A percentile compares a stretch with the other conserved stretches of the same genome.
Evolutionary conservation across 805 yeast genomes (phyloP).

Genomic region (Candida pseudofarinosa): DNA sequence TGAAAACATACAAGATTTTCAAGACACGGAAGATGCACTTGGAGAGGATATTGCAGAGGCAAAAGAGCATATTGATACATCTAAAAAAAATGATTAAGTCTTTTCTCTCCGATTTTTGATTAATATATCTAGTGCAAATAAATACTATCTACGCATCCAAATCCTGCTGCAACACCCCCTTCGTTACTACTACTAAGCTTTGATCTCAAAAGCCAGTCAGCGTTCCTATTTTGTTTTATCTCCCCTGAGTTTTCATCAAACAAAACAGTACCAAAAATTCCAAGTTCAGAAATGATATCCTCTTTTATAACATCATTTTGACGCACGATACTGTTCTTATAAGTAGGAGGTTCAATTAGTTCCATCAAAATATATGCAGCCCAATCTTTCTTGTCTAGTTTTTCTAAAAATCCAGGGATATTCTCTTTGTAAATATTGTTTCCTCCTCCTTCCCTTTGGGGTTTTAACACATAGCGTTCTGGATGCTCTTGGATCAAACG

Average conservation of each 20-base stretch:
- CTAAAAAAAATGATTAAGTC: background rate
- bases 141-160: conserved; percentile 91
- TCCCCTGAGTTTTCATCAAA: conserved; percentile 64
- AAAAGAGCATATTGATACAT: background rate
- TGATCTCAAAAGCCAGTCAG: conserved; percentile 87
- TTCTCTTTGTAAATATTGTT: conserved; percentile 85
- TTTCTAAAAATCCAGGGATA: conserved; percentile 68
- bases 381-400: conserved; percentile 70
- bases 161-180: conserved; percentile 99
- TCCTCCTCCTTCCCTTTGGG: conserved; percentile 99
- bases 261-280: conserved; percentile 79
- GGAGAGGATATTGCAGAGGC: too few relatives aligned
- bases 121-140: conserved; percentile 38
- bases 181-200: conserved; percentile 85
- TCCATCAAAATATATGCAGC: conserved; percentile 92
- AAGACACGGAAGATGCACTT: too few relatives aligned
- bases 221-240: conserved; percentile 56
- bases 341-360: conserved; percentile 72
- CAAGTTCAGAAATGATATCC: conserved; percentile 83
- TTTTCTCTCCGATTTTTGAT: background rate
- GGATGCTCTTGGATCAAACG: conserved; percentile 66
- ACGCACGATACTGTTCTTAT: conserved; percentile 66
- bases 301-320: conserved; percentile 61
- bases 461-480: conserved; percentile 78
- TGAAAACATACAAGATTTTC: too few relatives aligned